Base-by-base conservation (phyloP, 2,329 filamentous ascomycete genomes). In the Ascocoryne sarcoides region DNA sequence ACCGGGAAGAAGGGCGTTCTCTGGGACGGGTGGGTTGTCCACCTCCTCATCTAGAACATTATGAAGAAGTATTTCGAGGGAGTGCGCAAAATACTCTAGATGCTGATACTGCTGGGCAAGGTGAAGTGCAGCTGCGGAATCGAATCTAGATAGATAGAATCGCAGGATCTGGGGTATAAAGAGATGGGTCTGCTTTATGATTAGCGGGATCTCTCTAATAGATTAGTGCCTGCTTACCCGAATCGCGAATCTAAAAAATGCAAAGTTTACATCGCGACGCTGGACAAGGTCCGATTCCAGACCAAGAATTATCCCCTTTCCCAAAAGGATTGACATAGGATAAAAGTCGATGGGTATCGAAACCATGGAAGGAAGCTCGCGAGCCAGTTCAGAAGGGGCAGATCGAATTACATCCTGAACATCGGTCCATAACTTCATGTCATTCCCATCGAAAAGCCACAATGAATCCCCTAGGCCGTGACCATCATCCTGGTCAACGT, bases 21-120 rank as follows among this genome's bases (percentile, higher is more conserved):
- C 77, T 1, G 78, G 76, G 10, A 69, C 64, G 1, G 78, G 78
- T 4, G 71, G 69, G 1, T 74, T 75, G 55, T 96, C 92, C 2
- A 94, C 90, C 61, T 95, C 92, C 49, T 95, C 87, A 54, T 98
- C 92, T 1, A 98, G 70, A 4, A 96, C 88, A 49, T 92, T 82
- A 59, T 98, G 92, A 10, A 98, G 70, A 15, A 98, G 71, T 32
- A 98, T 78, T 61, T 98, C 92, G 19, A 98, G 71, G 0, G 85
- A 90, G 58, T 98, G 92, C 0, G 89, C 75, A 58, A 96, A 95
- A 60, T 98, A 98, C 37, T 85, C 82, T 3, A 98, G 70, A 43
- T 85, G 73, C 53, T 89, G 80, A 58, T 95, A 96, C 52, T 89
- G 82, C 52, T 85, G 82, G 5, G 87, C 86, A 10, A 96, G 68